phyloP scores from a whole-genome alignment of 2,329 filamentous ascomycete species.

The Blumeriella jaapii region DNA sequence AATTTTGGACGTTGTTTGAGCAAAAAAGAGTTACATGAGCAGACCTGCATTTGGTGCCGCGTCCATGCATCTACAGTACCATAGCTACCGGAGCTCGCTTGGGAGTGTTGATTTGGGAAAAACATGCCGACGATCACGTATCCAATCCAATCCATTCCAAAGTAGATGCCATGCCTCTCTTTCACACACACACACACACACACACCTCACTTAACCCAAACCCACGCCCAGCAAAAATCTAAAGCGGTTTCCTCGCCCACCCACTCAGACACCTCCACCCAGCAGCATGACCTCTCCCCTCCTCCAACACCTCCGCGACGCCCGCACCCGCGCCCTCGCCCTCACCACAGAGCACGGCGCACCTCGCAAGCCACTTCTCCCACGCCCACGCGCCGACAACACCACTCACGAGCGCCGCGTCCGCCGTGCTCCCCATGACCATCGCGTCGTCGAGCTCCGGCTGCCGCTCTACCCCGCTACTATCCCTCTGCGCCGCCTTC shows the following conservation, averaged over 20 bases:
- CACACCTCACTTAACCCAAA: too few species aligned
- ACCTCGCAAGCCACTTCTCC: conserved; percentile 90
- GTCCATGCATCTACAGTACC: too few species aligned
- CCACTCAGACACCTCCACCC: conserved; percentile 52
- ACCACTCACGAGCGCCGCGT: conserved; percentile 65
- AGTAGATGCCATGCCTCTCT: too few species aligned
- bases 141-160: too few species aligned
- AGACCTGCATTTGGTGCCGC: too few species aligned
- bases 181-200: too few species aligned
- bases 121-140: too few species aligned
- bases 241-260: conserved; percentile 48
- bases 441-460: conserved; percentile 51
- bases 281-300: conserved; percentile 46
- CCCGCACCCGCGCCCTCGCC: conserved; percentile 51
- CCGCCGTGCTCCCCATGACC: conserved; percentile 56
- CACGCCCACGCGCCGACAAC: conserved; percentile 81
- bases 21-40: too few species aligned
- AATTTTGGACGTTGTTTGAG: too few species aligned
- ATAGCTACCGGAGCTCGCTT: too few species aligned
- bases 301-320: conserved; percentile 50
- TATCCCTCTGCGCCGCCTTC: conserved; percentile 30
- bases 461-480: conserved; percentile 32
- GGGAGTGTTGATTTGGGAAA: too few species aligned
- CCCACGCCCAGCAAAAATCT: too few species aligned
- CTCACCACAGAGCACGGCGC: conserved; percentile 79